A percentile compares a stretch with the other conserved stretches of the same genome.
Evolutionary conservation across 306 rosid species (phyloP).

Genomic region (Sesbania bispinosa): DNA sequence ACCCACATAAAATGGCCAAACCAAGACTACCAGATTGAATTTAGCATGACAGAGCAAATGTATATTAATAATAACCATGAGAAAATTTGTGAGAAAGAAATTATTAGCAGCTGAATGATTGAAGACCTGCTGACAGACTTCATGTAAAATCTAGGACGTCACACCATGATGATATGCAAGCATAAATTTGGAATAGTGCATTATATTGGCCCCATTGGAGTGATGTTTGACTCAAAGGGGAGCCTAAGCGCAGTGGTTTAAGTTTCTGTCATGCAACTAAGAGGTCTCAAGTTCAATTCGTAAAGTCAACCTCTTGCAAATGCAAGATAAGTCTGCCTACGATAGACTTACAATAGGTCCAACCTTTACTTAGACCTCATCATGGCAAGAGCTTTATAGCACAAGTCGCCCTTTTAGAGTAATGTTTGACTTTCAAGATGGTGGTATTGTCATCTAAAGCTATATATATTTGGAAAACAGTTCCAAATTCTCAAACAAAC

Average conservation of each 20-base stretch:
- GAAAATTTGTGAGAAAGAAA: background rate
- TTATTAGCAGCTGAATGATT: background rate
- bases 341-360: too few species aligned
- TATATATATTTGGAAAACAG: background rate
- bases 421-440: background rate
- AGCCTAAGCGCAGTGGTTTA: too few species aligned
- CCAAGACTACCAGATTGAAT: background rate
- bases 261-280: too few species aligned
- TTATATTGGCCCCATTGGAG: background rate
- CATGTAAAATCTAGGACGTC: background rate
- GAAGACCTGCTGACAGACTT: background rate
- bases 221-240: background rate
- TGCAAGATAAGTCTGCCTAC: too few species aligned
- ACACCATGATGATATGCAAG: background rate
- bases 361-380: too few species aligned
- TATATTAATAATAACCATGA: background rate
- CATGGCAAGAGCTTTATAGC: too few species aligned
- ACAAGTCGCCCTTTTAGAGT: too few species aligned
- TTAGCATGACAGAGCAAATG: background rate
- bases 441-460: background rate
- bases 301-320: too few species aligned
- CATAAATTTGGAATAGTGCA: background rate
- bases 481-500: background rate
- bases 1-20: conserved; percentile 1
- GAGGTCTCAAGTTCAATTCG: too few species aligned